phyloP scores from a whole-genome alignment of 1,284 basidiomycete species.

The Pseudozyma tsukubaensis region DNA sequence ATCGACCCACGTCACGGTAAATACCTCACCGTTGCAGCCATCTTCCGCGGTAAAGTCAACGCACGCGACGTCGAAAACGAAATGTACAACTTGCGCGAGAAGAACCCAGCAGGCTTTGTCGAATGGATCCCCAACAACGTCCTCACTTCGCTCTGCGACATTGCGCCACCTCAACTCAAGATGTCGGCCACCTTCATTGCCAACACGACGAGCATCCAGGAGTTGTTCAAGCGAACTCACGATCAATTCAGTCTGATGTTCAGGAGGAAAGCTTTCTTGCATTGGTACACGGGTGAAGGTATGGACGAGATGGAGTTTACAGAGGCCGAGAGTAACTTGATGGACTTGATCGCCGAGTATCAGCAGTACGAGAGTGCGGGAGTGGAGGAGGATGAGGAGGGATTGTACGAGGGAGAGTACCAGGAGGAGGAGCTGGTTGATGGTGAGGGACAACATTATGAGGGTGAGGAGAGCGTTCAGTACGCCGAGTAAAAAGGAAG shows the following conservation, averaged over 20 bases:
- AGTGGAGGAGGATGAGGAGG: slow-evolving; percentile 69
- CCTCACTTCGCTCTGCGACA: slow-evolving; percentile 65
- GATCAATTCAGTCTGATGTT: slow-evolving; percentile 68
- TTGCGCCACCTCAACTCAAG: slow-evolving; percentile 63
- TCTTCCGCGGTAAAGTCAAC: slow-evolving; percentile 76
- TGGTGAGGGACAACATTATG: neutral
- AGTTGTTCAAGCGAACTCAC: slow-evolving; percentile 66
- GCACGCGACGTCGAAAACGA: slow-evolving; percentile 71
- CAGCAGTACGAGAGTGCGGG: slow-evolving; percentile 67
- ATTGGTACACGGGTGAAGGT: slow-evolving; percentile 69
- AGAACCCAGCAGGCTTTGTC: slow-evolving; percentile 64
- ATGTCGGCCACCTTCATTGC: slow-evolving; percentile 69
- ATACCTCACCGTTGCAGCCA: slow-evolving; percentile 86
- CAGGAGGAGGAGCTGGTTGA: slow-evolving; percentile 13
- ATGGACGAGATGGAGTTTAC: slow-evolving; percentile 70
- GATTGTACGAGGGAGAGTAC: slow-evolving; percentile 51
- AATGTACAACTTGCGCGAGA: slow-evolving; percentile 66
- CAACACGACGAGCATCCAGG: slow-evolving; percentile 69
- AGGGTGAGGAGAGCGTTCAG: slow-evolving; percentile 22
- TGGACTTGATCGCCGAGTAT: slow-evolving; percentile 70
- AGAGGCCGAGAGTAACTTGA: slow-evolving; percentile 68
- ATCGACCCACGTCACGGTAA: slow-evolving; percentile 86
- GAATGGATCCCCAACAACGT: slow-evolving; percentile 70
- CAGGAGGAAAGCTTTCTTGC: slow-evolving; percentile 69
- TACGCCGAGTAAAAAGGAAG: slow-evolving; percentile 38